Conservation (phyloP, 2,329 filamentous ascomycete genomes). For the Trichophyton verrucosum region DNA sequence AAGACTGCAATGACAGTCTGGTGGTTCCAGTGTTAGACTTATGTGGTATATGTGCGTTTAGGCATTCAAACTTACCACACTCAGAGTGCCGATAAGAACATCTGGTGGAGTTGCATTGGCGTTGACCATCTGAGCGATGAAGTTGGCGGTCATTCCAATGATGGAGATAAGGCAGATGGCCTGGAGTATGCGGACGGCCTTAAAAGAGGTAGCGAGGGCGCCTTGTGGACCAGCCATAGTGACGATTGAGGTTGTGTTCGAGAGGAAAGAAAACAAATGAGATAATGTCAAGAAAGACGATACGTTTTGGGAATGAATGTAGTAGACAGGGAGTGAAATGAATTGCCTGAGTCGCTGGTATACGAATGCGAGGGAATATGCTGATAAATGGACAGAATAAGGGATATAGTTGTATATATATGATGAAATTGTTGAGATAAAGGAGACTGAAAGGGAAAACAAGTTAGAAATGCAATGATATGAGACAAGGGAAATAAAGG, state of each 20-base stretch:
- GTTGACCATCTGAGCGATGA: conserved; percentile 62
- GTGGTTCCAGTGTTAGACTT: background rate
- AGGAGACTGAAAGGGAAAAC: conserved; percentile 1
- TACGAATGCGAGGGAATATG: background rate
- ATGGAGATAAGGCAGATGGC: conserved; percentile 59
- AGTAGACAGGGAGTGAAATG: background rate
- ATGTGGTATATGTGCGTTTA: background rate
- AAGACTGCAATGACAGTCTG: conserved; percentile 67
- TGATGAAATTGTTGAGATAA: background rate
- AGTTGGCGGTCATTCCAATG: conserved; percentile 70
- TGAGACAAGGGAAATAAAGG: background rate
- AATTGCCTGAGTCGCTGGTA: background rate
- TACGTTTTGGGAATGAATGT: background rate
- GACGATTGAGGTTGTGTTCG: conserved; percentile 2
- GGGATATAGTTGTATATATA: background rate
- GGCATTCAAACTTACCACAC: conserved; percentile 51
- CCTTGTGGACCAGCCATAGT: conserved; percentile 47
- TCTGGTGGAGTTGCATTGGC: conserved; percentile 54
- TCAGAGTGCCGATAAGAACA: conserved; percentile 65
- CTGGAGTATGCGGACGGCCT: conserved; percentile 58
- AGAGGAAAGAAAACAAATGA: background rate
- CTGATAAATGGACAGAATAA: background rate
- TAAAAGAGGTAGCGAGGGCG: conserved; percentile 67
- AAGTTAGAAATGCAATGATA: background rate
- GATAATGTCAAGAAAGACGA: background rate